Conservation (phyloP, 495 filamentous ascomycete genomes). For the Penicillium paradoxum region DNA sequence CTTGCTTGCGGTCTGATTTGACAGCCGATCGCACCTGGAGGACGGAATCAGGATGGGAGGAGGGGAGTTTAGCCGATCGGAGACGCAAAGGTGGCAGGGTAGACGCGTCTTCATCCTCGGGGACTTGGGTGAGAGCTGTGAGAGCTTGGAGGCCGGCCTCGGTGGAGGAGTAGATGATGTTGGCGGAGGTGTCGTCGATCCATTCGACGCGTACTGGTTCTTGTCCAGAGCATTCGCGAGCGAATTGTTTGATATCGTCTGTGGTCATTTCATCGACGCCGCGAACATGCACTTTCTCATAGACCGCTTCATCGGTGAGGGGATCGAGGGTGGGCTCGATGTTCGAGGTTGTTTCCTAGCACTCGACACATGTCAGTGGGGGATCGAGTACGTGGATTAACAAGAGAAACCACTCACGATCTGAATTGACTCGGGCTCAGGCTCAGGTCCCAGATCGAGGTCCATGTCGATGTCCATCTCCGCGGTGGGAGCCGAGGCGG, state of each 20-base stretch:
- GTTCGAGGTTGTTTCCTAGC: slow-evolving; percentile 21
- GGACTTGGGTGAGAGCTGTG: slow-evolving; percentile 50
- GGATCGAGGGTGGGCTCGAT: slow-evolving; percentile 24
- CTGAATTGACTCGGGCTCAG: slow-evolving; percentile 36
- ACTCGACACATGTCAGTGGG: background rate
- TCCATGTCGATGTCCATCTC: slow-evolving; percentile 79
- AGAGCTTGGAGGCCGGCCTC: slow-evolving; percentile 71
- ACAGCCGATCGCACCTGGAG: slow-evolving; percentile 71
- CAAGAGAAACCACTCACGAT: slow-evolving; percentile 22
- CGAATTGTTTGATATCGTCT: slow-evolving; percentile 67
- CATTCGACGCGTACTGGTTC: slow-evolving; percentile 70
- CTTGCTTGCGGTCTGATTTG: slow-evolving; percentile 69
- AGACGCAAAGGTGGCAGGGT: slow-evolving; percentile 44
- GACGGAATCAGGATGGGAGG: slow-evolving; percentile 60
- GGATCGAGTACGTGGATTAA: background rate
- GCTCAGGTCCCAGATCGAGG: slow-evolving; percentile 54
- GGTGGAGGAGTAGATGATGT: slow-evolving; percentile 67
- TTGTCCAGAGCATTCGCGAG: slow-evolving; percentile 55
- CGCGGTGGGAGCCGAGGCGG: slow-evolving; percentile 10
- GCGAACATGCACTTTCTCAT: slow-evolving; percentile 70
- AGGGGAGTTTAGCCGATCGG: slow-evolving; percentile 58
- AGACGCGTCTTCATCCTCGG: slow-evolving; percentile 33
- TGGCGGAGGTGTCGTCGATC: slow-evolving; percentile 92
- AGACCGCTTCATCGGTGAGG: slow-evolving; percentile 29
- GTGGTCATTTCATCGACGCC: slow-evolving; percentile 81